Percentiles rank a stretch among this genome's conserved stretches.
These are phyloP conservation scores for Metrosideros polymorpha DNA, from an alignment of 441 rosid species.

Conservation along the genomic window DNA sequence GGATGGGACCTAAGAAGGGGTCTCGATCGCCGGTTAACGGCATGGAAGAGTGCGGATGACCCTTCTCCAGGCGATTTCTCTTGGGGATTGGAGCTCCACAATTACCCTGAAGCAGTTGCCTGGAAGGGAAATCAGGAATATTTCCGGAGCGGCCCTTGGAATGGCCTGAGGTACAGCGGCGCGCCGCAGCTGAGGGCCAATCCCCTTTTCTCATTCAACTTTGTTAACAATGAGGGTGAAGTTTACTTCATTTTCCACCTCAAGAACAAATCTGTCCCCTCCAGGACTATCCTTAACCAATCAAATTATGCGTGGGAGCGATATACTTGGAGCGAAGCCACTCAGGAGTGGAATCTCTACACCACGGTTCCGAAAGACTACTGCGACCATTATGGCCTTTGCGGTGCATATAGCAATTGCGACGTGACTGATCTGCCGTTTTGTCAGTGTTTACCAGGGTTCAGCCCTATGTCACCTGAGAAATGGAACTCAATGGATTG, in stretches of 20 bases:
- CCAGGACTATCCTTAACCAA: conserved; percentile 12
- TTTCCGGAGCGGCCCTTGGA: conserved; percentile 24
- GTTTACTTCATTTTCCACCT: conserved; percentile 12
- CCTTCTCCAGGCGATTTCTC: conserved; percentile 29
- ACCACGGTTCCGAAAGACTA: conserved; percentile 8
- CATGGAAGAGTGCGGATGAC: conserved; percentile 27
- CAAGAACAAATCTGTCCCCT: conserved; percentile 9
- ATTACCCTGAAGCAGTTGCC: conserved; percentile 14
- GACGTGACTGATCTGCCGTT: background rate
- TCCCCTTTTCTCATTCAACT: conserved; percentile 10
- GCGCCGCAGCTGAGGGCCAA: conserved; percentile 2
- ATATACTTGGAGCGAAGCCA: conserved; percentile 8
- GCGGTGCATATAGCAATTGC: conserved; percentile 6
- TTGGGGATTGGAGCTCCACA: conserved; percentile 12
- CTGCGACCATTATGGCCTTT: conserved; percentile 13
- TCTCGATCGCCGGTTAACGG: conserved; percentile 7
- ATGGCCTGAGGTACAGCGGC: conserved; percentile 22
- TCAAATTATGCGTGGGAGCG: background rate
- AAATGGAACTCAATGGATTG: conserved; percentile 1
- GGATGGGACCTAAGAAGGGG: conserved; percentile 24
- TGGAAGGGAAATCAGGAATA: conserved; percentile 22
- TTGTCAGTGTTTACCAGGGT: conserved; percentile 31
- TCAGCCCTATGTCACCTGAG: conserved; percentile 17
- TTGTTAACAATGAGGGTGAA: conserved; percentile 18
- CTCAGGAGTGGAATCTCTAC: conserved; percentile 4